Evolutionary conservation across 139 green algal species (phyloP).

Genomic region (Chlamydomonas eustigma): DNA sequence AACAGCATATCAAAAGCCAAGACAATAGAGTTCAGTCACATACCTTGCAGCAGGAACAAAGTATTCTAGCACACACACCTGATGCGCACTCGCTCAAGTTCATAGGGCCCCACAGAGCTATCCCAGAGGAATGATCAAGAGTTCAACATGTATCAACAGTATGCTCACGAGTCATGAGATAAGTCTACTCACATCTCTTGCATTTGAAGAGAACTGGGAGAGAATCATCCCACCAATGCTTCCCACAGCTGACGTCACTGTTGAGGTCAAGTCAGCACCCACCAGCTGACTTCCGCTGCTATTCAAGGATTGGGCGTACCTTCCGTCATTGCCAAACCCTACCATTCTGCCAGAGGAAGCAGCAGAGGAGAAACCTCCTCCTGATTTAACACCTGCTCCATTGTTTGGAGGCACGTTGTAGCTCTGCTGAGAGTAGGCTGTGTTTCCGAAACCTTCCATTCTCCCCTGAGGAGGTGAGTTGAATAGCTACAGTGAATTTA

Average conservation of each 20-base stretch:
- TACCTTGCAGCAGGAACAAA: neutral
- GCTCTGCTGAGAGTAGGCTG: neutral
- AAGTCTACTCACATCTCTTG: neutral
- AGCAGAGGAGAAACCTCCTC: neutral
- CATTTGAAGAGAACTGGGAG: neutral
- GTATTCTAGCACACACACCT: neutral
- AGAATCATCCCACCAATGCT: neutral
- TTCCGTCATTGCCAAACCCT: constrained; percentile 55
- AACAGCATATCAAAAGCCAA: no score
- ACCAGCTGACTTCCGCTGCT: no score
- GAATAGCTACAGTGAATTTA: neutral
- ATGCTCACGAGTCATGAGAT: no score
- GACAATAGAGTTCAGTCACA: no score
- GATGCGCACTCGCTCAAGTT: no score
- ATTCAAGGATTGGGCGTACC: neutral
- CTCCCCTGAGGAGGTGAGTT: constrained; percentile 29
- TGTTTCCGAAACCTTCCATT: constrained; percentile 81
- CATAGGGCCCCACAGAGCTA: neutral
- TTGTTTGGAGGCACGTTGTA: constrained; percentile 9
- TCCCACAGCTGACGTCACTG: constrained; percentile 1
- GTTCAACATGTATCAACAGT: neutral
- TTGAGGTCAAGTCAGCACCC: neutral
- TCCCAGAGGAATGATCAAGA: neutral
- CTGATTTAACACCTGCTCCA: neutral
- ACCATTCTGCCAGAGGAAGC: constrained; percentile 30